phyloP scores from a whole-genome alignment of 257 asterid species.

The Verbena officinalis region DNA sequence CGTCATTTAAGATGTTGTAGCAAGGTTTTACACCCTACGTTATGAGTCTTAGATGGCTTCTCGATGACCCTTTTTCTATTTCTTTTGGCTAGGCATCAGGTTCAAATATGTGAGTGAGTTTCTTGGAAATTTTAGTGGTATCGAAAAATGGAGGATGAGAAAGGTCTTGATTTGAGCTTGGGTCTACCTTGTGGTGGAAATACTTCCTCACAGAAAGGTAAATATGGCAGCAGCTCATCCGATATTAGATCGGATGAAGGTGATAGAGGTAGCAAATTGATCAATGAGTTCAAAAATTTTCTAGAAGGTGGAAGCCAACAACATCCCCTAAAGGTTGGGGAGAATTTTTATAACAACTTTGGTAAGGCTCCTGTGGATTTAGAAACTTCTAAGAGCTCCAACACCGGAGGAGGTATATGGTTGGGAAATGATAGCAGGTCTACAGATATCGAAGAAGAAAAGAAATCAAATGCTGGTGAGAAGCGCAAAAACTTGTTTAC shows the following conservation, averaged over 20 bases:
- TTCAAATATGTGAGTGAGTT: conserved; percentile 11
- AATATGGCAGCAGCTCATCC: conserved; percentile 64
- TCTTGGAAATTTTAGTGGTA: conserved; percentile 8
- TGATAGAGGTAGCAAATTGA: conserved; percentile 82
- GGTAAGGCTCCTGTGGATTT: conserved; percentile 44
- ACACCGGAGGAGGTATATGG: conserved; percentile 68
- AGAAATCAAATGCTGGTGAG: conserved; percentile 54
- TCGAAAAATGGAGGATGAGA: conserved; percentile 75
- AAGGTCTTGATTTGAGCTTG: conserved; percentile 81
- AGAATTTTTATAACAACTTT: conserved; percentile 50
- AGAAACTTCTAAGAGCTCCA: conserved; percentile 65
- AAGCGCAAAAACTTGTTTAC: conserved; percentile 62
- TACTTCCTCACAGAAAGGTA: conserved; percentile 54
- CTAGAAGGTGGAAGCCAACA: conserved; percentile 83
- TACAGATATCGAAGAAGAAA: conserved; percentile 58
- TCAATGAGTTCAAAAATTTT: conserved; percentile 87
- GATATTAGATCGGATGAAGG: conserved; percentile 61
- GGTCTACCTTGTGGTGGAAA: conserved; percentile 79
- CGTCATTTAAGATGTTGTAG: neutral
- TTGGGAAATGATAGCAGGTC: conserved; percentile 54
- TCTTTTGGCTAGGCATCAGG: conserved; percentile 23
- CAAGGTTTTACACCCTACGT: neutral
- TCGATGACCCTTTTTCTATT: neutral
- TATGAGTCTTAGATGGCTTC: conserved; percentile 3
- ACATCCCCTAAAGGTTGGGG: conserved; percentile 54